Base-by-base conservation (phyloP, 2,329 filamentous ascomycete genomes). In the Pseudogymnoascus sp. region DNA sequence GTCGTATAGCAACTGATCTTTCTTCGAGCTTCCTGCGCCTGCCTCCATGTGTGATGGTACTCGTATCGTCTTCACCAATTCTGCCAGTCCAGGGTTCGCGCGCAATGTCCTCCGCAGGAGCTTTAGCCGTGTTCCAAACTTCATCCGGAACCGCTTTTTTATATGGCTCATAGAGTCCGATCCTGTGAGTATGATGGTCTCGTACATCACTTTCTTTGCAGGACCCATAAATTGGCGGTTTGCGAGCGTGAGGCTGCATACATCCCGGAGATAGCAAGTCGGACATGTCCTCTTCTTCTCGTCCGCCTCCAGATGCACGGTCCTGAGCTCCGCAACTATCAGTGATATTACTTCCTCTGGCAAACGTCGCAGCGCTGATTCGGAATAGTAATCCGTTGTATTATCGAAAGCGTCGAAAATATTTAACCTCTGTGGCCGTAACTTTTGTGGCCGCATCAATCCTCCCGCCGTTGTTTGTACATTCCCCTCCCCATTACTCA, bases 261-360 rank as follows among this genome's bases (percentile, higher is more conserved):
- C 73, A 68, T 88, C 84, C 59, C 85, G 78, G 82, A 86, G 85
- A 81, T 82, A 86, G 71, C 85, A 87, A 16, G 85, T 87, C 14
- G 83, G 79, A 70, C 85, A 87, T 72, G 83, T 85, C 35, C 74
- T 73, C 66, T 79, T 61, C 35, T 61, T 38, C 24, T 38, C 38
- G 21, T 26, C 26, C 13, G 59, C 38, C 6, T 72, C 73, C 11
- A 86, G 70, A 69, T 88, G 85, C 13, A 79, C 70, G 38, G 76
- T 74, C 69, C 79, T 82, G 16, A 88, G 73, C 62, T 81, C 78
- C 40, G 77, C 77, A 35, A 87, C 69, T n/a, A 87, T 81, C 35
- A 83, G 73, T 61, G 81, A 77, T 53, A 87, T 71, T 1, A 87
- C 81, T 69, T 86, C 83, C n/a, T 79, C 79, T 0, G 85, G 84